Conservation (phyloP, 2,329 filamentous ascomycete genomes). For the Paracamarosporium sp. region DNA sequence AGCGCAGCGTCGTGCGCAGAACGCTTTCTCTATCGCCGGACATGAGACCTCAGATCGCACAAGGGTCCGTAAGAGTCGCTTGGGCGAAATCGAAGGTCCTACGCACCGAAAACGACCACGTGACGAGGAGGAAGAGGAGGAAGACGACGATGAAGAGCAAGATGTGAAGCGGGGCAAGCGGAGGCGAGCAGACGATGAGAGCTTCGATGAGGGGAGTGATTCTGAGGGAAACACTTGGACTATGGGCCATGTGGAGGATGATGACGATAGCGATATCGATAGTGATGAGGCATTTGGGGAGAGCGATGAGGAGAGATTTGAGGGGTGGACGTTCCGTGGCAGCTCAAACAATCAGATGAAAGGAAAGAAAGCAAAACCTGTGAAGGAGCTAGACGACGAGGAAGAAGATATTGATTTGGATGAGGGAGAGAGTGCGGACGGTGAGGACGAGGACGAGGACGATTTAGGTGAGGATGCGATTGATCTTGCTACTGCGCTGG, state of each 20-base stretch:
- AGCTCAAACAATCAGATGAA: slow-evolving; percentile 58
- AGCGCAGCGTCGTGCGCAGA: slow-evolving; percentile 61
- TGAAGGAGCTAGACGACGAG: slow-evolving; percentile 27
- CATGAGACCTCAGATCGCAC: slow-evolving; percentile 59
- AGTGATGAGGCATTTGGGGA: slow-evolving; percentile 86
- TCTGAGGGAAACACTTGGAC: slow-evolving; percentile 87
- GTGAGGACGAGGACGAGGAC: slow-evolving; percentile 62
- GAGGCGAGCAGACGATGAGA: slow-evolving; percentile 51
- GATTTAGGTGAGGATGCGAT: slow-evolving; percentile 70
- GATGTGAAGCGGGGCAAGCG: slow-evolving; percentile 41
- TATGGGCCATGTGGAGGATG: slow-evolving; percentile 72
- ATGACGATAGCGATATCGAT: slow-evolving; percentile 73
- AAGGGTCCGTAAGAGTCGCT: slow-evolving; percentile 63
- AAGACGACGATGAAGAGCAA: slow-evolving; percentile 32
- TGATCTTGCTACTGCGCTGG: slow-evolving; percentile 67
- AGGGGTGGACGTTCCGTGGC: slow-evolving; percentile 74
- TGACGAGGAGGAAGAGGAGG: slow-evolving; percentile 54
- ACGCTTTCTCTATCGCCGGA: slow-evolving; percentile 72
- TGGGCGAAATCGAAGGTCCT: slow-evolving; percentile 61
- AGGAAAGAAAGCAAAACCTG: slow-evolving; percentile 40
- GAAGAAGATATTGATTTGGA: slow-evolving; percentile 55
- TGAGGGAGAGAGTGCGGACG: slow-evolving; percentile 54
- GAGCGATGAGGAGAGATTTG: slow-evolving; percentile 85
- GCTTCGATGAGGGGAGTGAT: slow-evolving; percentile 77
- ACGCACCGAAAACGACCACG: slow-evolving; percentile 51